These are phyloP conservation scores for Kurtzmaniella natalensis DNA, from an alignment of 1,139 yeast genomes.

Conservation along the genomic window DNA sequence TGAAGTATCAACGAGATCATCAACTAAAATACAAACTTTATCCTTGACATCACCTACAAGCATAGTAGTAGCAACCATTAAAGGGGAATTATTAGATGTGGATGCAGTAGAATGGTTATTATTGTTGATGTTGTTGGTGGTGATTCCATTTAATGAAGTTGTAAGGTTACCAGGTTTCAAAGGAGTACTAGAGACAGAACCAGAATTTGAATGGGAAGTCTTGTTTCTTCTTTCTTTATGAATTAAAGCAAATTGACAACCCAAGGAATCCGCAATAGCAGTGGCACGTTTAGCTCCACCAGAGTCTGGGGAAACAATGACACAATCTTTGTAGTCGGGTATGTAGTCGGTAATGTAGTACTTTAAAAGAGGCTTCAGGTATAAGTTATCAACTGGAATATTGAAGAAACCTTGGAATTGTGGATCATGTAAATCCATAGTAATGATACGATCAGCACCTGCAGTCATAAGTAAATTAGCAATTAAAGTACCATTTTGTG, in stretches of 20 bases:
- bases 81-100: slow-evolving; percentile 8
- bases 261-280: slow-evolving; percentile 84
- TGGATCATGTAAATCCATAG: slow-evolving; percentile 96
- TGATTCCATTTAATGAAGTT: slow-evolving; percentile 5
- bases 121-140: no score
- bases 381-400: slow-evolving; percentile 87
- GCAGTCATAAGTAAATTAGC: slow-evolving; percentile 88
- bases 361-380: slow-evolving; percentile 79
- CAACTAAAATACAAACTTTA: slow-evolving; percentile 80
- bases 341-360: slow-evolving; percentile 72
- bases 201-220: slow-evolving; percentile 11
- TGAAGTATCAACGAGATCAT: slow-evolving; percentile 92
- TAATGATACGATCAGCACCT: slow-evolving; percentile 94
- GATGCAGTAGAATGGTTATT: slow-evolving; percentile 14
- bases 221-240: slow-evolving; percentile 86
- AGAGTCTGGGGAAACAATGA: slow-evolving; percentile 91
- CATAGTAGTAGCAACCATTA: slow-evolving; percentile 68
- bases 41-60: slow-evolving; percentile 89
- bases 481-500: slow-evolving; percentile 89
- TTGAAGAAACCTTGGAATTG: slow-evolving; percentile 94
- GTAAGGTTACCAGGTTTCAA: no score
- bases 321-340: slow-evolving; percentile 72
- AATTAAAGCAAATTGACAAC: slow-evolving; percentile 87
- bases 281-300: slow-evolving; percentile 98
- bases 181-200: neutral